phyloP scores from a whole-genome alignment of 345 rosid genomes.

The Gossypium sturtianum region DNA sequence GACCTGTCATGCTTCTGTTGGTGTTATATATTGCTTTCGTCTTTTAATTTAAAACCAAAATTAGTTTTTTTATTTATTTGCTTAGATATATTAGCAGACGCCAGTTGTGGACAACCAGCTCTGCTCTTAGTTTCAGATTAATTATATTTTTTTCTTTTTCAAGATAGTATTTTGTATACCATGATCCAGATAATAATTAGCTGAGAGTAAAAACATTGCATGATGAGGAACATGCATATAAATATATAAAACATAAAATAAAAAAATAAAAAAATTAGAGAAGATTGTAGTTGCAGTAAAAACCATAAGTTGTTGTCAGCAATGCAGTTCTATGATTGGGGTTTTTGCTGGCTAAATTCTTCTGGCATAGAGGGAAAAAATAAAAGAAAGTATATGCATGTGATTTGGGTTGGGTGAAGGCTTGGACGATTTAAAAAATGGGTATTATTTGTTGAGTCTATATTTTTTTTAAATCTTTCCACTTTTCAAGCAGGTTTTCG shows the following conservation, averaged over 20 bases:
- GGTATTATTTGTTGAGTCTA: no score
- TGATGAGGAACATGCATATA: neutral
- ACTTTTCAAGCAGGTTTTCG: accelerated
- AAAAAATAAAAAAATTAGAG: no score
- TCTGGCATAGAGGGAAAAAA: neutral
- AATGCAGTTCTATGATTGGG: neutral
- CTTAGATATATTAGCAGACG: neutral
- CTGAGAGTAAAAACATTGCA: neutral
- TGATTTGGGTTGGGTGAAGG: no score
- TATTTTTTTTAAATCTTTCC: no score
- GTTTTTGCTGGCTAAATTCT: neutral
- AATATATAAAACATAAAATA: neutral
- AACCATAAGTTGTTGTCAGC: neutral
- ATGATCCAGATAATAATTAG: neutral
- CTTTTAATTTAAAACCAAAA: neutral
- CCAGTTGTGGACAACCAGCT: neutral
- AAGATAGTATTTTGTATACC: neutral
- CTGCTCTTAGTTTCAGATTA: no score
- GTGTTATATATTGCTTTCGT: conserved; percentile 11
- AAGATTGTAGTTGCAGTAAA: neutral
- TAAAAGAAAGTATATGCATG: no score
- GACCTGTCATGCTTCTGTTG: neutral
- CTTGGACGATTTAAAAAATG: no score
- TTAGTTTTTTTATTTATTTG: neutral
- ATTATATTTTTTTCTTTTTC: no score